Base-by-base conservation (phyloP, 2,329 filamentous ascomycete species). In the Epichloe aotearoae region DNA sequence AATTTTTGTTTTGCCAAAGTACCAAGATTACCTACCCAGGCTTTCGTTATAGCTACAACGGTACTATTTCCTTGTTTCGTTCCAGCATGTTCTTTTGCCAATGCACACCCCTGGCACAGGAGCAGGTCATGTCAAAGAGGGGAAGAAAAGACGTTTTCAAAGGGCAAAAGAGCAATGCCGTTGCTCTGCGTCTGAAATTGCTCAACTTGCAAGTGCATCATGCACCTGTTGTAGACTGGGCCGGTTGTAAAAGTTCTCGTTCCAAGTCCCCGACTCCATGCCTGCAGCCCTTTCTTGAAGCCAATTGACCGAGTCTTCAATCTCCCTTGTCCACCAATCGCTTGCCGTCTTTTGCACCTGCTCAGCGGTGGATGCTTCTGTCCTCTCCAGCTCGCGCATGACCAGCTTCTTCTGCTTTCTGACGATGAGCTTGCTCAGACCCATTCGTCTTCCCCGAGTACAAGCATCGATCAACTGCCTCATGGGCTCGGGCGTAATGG, bases 391-490 rank as follows among this genome's bases (percentile, higher is more conserved):
- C 38, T 61, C 57, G 11, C 69, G 65, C 47, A 78, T 60, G 2
- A 76, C 66, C 5, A 80, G 64, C 52, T 66, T 67, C 57, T 73
- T 73, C 1, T 69, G 66, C 49, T 66, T 64, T 37, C 76, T 67
- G 26, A 70, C 64, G 36, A 79, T 66, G 47, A 68, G 55, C 41
- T 60, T 68, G 56, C 70, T 72, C 49, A 80, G 63, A 6, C 68
- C 69, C 1, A 62, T 57, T 44, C 72, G 67, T 48, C 72, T 67
- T 17, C 76, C 76, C 15, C 65, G 61, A 1, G 77, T 80, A 56
- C 76, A 80, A 20, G 66, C 63, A 53, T 76, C 69, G 50, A 80
- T 75, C 43, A 80, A 67, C 6, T 57, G 57, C 33, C 71, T 66
- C 48, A 80, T 63, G 33, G 61, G 62, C 15, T 56, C 58, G 1